Conservation (phyloP, 1,139 yeast genomes). For the Suhomyces anneliseae region DNA sequence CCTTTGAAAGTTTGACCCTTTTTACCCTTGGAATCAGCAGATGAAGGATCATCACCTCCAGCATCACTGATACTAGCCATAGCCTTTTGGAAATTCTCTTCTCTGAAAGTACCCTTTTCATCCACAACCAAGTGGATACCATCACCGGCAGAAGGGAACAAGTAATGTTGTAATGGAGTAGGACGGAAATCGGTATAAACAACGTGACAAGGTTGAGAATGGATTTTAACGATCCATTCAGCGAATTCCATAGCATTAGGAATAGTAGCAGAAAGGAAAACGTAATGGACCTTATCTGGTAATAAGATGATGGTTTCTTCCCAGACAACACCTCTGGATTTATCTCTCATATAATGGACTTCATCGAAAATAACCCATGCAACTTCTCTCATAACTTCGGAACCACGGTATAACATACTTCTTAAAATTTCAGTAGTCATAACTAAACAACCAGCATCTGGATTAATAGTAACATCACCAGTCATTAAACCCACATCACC, state of each 20-base stretch:
- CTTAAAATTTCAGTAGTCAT: constrained; percentile 97
- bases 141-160: constrained; percentile 96
- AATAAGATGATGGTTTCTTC: constrained; percentile 94
- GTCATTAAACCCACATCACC: constrained; percentile 97
- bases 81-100: constrained; percentile 96
- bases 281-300: constrained; percentile 91
- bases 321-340: constrained; percentile 98
- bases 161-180: constrained; percentile 94
- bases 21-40: constrained; percentile 59
- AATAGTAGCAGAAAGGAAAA: constrained; percentile 90
- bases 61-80: constrained; percentile 89
- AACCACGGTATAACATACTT: constrained; percentile 90
- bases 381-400: constrained; percentile 93
- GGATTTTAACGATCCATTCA: constrained; percentile 96
- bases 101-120: constrained; percentile 93
- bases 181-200: constrained; percentile 99
- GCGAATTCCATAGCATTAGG: constrained; percentile 99
- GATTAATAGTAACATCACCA: constrained; percentile 96
- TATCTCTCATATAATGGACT: constrained; percentile 94
- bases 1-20: constrained; percentile 89
- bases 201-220: constrained; percentile 95
- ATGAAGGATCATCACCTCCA: constrained; percentile 80
- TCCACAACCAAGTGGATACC: constrained; percentile 97
- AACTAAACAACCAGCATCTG: constrained; percentile 94
- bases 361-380: constrained; percentile 97